Base-by-base conservation (phyloP, 305 asterid genomes). In the Plantago lanceolata region DNA sequence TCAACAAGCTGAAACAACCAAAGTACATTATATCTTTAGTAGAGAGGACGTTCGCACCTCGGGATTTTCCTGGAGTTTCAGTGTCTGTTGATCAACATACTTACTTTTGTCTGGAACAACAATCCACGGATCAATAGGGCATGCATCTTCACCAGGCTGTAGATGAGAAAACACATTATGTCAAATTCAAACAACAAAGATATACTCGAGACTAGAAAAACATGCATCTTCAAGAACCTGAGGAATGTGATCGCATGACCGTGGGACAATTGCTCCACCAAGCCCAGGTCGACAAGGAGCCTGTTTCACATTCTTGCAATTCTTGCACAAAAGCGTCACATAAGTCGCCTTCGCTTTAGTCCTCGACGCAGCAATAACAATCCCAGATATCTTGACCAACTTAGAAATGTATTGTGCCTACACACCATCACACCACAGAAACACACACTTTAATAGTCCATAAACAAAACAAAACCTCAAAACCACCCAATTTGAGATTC, bases 221-320 rank as follows among this genome's bases (percentile, higher is more conserved):
- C 3, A 16, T 28, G 45, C 31, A 35, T 35, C 7, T 45, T 43
- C 16, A 67, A 71, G 48, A 48, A 62, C 64, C 56, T 54, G 68
- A 12, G 57, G 52, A 2, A 33, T 40, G 43, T 55, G 44, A 47
- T 89, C 43, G 37, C 28, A 57, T 50, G 57, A 50, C 47, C 99
- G 91, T 4, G 99, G 97, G 64, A 93, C 87, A 59, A 93, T 78
- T 51, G 99, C 99, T 65, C 99, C 97, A 71, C 99, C 99, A 66
- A 89, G 96, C 70, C 99, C 99, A 0, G 99, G 99, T 51, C 97
- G 96, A 60, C 99, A 93, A 24, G 99, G 96, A 55, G 87, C 92
- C 52, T 76, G 82, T 89, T 84, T 89, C 51, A 87, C 86, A 76
- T 89, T 89, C 82, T 81, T 87, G 76, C 97, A 93, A 49, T 89